Evolutionary conservation across 176 grass and related monocot genomes (phyloP), one percentile per base, ranked within the genome.

Genomic region (Aegilops speltoides): DNA sequence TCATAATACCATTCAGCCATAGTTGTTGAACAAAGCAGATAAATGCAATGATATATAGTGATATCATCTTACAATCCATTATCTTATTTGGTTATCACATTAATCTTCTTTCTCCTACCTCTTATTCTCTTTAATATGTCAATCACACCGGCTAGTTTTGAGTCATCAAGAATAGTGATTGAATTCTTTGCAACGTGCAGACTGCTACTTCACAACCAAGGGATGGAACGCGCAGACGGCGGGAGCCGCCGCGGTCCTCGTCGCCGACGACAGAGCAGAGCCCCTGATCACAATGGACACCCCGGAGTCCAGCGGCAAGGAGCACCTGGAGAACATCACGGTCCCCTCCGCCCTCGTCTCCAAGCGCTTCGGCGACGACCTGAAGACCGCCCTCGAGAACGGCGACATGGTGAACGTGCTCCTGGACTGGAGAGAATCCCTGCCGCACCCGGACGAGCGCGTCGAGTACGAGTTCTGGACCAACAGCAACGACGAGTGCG

Each of bases 191-290:
- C 76, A 17, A 79, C 46, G 46, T 70, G 66, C 87, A 97, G 95
- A 97, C 63, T 97, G 95, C 83, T 97, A 90, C 80, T 97, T 94
- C 90, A 97, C 95, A 82, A 91, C 95, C 70, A 97, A 97, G 81
- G 95, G 92, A 83, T 94, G 92, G 95, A 97, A 97, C 57, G 90
- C 88, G 17, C 95, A 97, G 32, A 97, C 80, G 8, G 71, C 90
- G n/a, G 95, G 95, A 64, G 95, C 95, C 1, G 95, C 92, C 6
- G 92, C 92, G 22, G 85, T 97, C 56, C 95, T 94, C 64, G 95
- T 94, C 59, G 85, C 90, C 1, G 95, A 97, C 9, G 84, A 92
- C 81, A 90, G 36, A 82, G 41, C 80, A 4, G 95, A 97, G 23
- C 95, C 92, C 19, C 70, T 97, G 73, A 94, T 97, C 73, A 97